phyloP scores from a whole-genome alignment of 768 basidiomycete species.

The Infundibulicybe gibba region DNA sequence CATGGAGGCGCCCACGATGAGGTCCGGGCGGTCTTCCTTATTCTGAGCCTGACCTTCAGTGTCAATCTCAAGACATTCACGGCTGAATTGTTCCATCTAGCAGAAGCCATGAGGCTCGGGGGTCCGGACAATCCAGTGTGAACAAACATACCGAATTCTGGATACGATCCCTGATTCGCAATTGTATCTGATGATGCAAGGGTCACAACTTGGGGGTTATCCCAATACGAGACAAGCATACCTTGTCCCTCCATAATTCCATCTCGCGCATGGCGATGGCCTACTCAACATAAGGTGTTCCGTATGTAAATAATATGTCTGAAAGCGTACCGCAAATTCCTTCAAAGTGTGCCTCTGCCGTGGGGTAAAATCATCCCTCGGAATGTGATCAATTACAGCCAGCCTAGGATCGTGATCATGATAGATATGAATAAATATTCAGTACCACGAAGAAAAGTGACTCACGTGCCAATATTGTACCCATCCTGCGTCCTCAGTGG shows the following conservation, averaged over 20 bases:
- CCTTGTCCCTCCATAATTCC: conserved; percentile 95
- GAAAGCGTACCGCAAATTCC: conserved; percentile 72
- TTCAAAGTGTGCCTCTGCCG: conserved; percentile 89
- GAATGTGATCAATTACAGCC: conserved; percentile 80
- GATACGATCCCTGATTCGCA: conserved; percentile 86
- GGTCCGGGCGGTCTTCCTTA: conserved; percentile 31
- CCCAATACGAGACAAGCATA: conserved; percentile 17
- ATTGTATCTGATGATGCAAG: conserved; percentile 59
- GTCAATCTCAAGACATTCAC: conserved; percentile 93
- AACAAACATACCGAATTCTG: conserved; percentile 69
- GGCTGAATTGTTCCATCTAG: conserved; percentile 93
- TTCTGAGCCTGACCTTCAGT: conserved; percentile 39
- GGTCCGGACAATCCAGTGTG: neutral
- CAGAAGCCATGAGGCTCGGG: conserved; percentile 1
- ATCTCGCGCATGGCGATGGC: conserved; percentile 93
- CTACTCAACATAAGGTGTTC: conserved; percentile 20
- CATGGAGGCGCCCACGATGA: conserved; percentile 53
- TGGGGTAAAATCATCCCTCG: conserved; percentile 82
- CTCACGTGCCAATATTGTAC: conserved; percentile 82
- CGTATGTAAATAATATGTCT: neutral
- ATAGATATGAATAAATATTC: neutral
- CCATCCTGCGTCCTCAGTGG: conserved; percentile 88
- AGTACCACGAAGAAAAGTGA: conserved; percentile 5
- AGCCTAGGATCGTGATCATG: conserved; percentile 38
- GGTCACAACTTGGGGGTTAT: neutral